phyloP scores from a whole-genome alignment of 176 grass and related monocot species.

The Chrysopogon serrulatus region DNA sequence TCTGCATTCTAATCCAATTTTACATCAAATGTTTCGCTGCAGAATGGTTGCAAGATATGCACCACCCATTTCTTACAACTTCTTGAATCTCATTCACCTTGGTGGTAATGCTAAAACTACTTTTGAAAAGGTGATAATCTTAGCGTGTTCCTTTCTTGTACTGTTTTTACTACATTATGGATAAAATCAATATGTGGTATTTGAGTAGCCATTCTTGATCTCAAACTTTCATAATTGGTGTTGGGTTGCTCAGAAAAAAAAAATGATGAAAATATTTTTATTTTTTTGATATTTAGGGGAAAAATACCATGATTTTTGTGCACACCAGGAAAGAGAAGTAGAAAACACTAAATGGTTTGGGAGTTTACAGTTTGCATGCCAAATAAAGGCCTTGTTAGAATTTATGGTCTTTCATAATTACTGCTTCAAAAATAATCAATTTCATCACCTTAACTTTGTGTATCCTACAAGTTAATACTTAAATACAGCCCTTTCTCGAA shows the following conservation, averaged over 20 bases:
- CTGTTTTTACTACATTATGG: background rate
- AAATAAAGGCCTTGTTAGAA: background rate
- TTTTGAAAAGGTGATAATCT: constrained; percentile 77
- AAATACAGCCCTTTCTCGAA: background rate
- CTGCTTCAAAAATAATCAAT: background rate
- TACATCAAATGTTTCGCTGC: constrained; percentile 29
- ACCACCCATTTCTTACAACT: constrained; percentile 98
- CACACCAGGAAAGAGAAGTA: background rate
- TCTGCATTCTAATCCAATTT: background rate
- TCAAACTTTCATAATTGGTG: background rate
- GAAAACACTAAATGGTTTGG: background rate
- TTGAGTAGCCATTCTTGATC: background rate
- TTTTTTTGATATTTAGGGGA: background rate
- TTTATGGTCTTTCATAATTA: background rate
- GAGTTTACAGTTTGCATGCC: background rate
- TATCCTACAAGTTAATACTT: background rate
- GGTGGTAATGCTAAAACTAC: constrained; percentile 77
- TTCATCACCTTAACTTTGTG: background rate
- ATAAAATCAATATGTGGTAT: background rate
- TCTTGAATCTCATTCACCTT: constrained; percentile 98
- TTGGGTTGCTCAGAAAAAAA: background rate
- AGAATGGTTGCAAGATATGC: constrained; percentile 99
- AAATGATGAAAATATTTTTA: background rate
- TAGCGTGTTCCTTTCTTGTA: background rate
- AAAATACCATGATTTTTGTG: background rate